These are phyloP conservation scores for Ogataea siamensis DNA, from an alignment of 805 yeast genomes.

Conservation along the genomic window DNA sequence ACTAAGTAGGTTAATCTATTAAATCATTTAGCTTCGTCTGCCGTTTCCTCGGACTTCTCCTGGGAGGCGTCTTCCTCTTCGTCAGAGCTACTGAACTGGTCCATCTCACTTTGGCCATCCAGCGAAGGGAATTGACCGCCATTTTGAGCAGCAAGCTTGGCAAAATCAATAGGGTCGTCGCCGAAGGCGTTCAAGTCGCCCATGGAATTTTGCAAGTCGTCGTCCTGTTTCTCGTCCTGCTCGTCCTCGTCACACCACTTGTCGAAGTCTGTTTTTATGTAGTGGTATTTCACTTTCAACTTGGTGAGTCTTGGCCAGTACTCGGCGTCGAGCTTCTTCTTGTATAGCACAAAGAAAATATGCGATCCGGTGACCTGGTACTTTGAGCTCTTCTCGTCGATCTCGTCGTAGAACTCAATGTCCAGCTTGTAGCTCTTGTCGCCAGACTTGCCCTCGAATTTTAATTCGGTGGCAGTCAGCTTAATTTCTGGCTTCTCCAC, in stretches of 20 bases:
- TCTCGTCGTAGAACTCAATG: slow-evolving; percentile 73
- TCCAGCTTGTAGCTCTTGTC: slow-evolving; percentile 60
- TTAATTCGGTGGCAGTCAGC: slow-evolving; percentile 53
- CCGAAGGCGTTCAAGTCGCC: slow-evolving; percentile 24
- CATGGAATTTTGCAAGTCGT: slow-evolving; percentile 27
- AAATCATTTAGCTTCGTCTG: slow-evolving; percentile 6
- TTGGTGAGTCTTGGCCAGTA: slow-evolving; percentile 96
- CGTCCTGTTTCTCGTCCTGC: slow-evolving; percentile 69
- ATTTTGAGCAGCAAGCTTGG: slow-evolving; percentile 31
- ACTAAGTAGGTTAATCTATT: slow-evolving; percentile 3
- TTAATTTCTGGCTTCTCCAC: slow-evolving; percentile 60
- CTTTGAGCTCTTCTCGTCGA: slow-evolving; percentile 63
- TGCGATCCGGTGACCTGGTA: slow-evolving; percentile 63
- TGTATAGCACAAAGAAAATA: slow-evolving; percentile 62
- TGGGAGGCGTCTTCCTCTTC: slow-evolving; percentile 28
- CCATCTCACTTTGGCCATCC: slow-evolving; percentile 32
- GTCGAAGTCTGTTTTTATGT: slow-evolving; percentile 91
- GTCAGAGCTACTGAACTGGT: slow-evolving; percentile 31
- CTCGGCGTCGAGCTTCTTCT: slow-evolving; percentile 66
- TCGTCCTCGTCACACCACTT: slow-evolving; percentile 99
- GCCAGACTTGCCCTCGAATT: slow-evolving; percentile 47
- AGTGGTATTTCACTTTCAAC: slow-evolving; percentile 75
- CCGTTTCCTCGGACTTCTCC: slow-evolving; percentile 14
- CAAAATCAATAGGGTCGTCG: slow-evolving; percentile 29
- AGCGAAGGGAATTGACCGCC: slow-evolving; percentile 52